Percentiles rank a stretch among this genome's conserved stretches.
Evolutionary conservation across 2,329 filamentous ascomycete genomes (phyloP).

Genomic region (Cladophialophora carrionii): DNA sequence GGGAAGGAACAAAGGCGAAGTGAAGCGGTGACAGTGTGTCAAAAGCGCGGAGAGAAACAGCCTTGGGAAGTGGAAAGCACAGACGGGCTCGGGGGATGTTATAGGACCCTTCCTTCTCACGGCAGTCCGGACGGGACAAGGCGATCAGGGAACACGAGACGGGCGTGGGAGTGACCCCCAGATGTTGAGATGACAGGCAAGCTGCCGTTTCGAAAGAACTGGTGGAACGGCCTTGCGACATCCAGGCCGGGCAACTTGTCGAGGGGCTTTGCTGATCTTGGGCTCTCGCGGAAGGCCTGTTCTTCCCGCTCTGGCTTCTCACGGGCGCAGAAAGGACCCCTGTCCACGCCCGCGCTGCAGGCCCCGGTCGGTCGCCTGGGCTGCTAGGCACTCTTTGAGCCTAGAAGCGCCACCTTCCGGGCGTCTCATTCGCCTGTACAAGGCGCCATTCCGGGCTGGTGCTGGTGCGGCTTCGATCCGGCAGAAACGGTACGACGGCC

Average conservation of each 20-base stretch:
- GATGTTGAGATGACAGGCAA: conserved; percentile 12
- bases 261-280: conserved; percentile 21
- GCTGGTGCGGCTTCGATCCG: conserved; percentile 23
- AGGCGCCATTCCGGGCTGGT: conserved; percentile 1
- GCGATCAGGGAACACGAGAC: conserved; percentile 6
- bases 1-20: conserved; percentile 9
- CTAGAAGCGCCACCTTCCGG: conserved; percentile 19
- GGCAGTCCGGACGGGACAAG: conserved; percentile 1
- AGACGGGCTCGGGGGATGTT: conserved; percentile 21
- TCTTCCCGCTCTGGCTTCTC: background rate
- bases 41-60: conserved; percentile 14
- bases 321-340: conserved; percentile 29
- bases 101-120: conserved; percentile 16
- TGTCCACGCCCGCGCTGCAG: conserved; percentile 5
- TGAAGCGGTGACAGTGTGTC: conserved; percentile 17
- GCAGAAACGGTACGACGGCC: conserved; percentile 4
- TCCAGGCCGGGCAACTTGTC: conserved; percentile 20
- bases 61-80: conserved; percentile 11
- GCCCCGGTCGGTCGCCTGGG: conserved; percentile 6
- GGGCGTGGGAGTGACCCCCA: conserved; percentile 10
- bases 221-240: conserved; percentile 1
- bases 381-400: conserved; percentile 19
- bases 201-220: conserved; percentile 12
- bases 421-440: conserved; percentile 17
- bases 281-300: conserved; percentile 1